A percentile compares a stretch with the other conserved stretches of the same genome.
Evolutionary conservation across 23 red algal species (phyloP).

Genomic region (Gracilaria vermiculophylla): DNA sequence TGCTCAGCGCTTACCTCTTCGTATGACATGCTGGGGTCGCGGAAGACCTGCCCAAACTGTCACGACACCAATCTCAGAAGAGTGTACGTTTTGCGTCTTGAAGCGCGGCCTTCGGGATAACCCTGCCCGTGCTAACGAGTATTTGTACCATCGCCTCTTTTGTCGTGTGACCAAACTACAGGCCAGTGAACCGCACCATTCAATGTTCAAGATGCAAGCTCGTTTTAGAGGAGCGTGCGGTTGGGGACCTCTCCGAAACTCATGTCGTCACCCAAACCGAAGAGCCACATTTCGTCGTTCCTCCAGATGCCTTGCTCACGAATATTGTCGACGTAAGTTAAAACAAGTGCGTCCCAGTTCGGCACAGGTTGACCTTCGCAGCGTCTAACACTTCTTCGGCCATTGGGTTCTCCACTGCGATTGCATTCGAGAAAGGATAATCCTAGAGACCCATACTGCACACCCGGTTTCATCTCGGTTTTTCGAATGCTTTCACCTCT

Average conservation of each 20-base stretch:
- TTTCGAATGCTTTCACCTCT: slow-evolving; percentile 77
- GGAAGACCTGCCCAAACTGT: slow-evolving; percentile 57
- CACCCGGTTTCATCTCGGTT: slow-evolving; percentile 74
- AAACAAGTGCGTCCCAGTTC: background rate
- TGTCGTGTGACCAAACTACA: background rate
- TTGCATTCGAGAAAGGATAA: slow-evolving; percentile 18
- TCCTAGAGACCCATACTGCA: slow-evolving; percentile 63
- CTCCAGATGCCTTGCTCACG: slow-evolving; percentile 35
- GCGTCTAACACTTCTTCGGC: background rate
- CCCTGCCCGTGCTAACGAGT: background rate
- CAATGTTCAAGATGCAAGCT: slow-evolving; percentile 56
- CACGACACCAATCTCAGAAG: slow-evolving; percentile 47
- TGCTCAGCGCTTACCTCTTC: background rate
- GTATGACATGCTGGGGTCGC: slow-evolving; percentile 58
- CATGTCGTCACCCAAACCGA: slow-evolving; percentile 65
- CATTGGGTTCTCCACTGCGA: background rate
- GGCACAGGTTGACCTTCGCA: background rate
- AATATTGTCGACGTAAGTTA: slow-evolving; percentile 63
- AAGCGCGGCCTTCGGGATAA: background rate
- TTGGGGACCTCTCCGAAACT: slow-evolving; percentile 54
- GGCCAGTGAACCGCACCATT: slow-evolving; percentile 55
- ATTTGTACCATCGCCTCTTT: background rate
- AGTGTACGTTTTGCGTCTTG: slow-evolving; percentile 26
- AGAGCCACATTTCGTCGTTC: slow-evolving; percentile 67
- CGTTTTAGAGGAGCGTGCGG: slow-evolving; percentile 53